Evolutionary conservation across 805 yeast species (phyloP), one percentile per base, ranked within the genome.

Genomic region (Allodekkera sacchari): DNA sequence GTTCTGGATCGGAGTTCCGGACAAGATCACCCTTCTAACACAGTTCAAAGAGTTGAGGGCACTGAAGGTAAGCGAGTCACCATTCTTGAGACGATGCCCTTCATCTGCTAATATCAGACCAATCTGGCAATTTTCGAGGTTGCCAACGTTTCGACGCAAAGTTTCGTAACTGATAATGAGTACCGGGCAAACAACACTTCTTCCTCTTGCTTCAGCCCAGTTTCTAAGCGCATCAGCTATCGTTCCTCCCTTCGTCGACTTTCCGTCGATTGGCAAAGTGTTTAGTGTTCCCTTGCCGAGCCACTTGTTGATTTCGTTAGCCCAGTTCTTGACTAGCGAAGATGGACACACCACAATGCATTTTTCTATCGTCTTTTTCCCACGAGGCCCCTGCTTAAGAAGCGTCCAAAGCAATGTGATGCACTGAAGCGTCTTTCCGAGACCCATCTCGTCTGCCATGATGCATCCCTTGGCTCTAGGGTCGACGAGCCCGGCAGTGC

Each of bases 401-500:
- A 89, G 53, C 0, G 96, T 89, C 97, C 97, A 89, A 83, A 88
- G 68, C 20, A 89, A 63, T 0, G 96, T 68, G 21, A 89, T 68
- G 54, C 97, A 89, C 61, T 89, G 98, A 50, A 89, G 88, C 1
- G 98, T 89, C 53, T 89, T 89, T 52, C 98, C 98, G 36, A 89
- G 68, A 35, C 98, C 98, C 98, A 89, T 89, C 60, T 89, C 98
- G 62, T 89, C 97, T 2, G 98, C 98, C 97, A 89, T 89, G 31
- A 89, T 89, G 50, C 96, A 89, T 3, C 98, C 98, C 48, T 81
- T 75, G 0, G 96, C 96, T 21, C 80, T 66, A 6, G 84, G 71
- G 51, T 81, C 85, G 18, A 79, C 71, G 21, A 88, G 57, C 0
- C 98, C 98, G 1, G 96, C 71, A 1, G 94, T 85, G 56, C 98